Conservation (phyloP, 2,329 filamentous ascomycete species). For the Sphaerulina musiva region DNA sequence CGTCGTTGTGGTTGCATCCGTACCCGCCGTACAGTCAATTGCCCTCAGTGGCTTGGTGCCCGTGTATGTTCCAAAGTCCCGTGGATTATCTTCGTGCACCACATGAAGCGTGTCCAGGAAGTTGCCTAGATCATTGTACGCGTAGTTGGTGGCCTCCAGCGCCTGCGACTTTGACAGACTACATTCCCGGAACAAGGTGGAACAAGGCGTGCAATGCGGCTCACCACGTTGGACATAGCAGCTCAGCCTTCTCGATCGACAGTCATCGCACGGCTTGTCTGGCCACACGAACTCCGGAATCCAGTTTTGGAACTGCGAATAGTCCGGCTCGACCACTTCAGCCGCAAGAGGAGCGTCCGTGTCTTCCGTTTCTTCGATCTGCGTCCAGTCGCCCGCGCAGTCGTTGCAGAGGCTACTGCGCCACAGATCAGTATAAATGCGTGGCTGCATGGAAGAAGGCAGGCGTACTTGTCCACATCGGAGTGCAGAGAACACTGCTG, state of each 20-base stretch:
- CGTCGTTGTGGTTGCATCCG: constrained; percentile 9
- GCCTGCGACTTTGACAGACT: constrained; percentile 38
- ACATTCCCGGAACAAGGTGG: constrained; percentile 44
- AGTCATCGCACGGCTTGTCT: constrained; percentile 44
- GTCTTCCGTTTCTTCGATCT: constrained; percentile 5
- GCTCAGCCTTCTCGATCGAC: constrained; percentile 41
- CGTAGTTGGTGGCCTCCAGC: constrained; percentile 26
- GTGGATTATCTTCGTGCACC: constrained; percentile 38
- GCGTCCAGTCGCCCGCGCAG: constrained; percentile 19
- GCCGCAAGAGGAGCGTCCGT: background rate
- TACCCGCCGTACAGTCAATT: constrained; percentile 14
- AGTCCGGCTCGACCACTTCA: constrained; percentile 25
- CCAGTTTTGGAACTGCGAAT: constrained; percentile 40
- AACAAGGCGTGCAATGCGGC: constrained; percentile 42
- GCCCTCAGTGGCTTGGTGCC: constrained; percentile 30
- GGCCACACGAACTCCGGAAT: constrained; percentile 44
- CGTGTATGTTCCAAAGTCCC: constrained; percentile 32
- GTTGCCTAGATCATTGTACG: constrained; percentile 26
- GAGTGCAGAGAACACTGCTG: constrained; percentile 16
- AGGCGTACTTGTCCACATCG: constrained; percentile 17
- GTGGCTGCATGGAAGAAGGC: background rate
- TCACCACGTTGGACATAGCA: constrained; percentile 41
- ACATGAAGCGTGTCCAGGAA: constrained; percentile 44
- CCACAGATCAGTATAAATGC: background rate
- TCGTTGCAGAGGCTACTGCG: constrained; percentile 16